phyloP scores from a whole-genome alignment of 2,329 filamentous ascomycete species.

The Nemania bipapillata region DNA sequence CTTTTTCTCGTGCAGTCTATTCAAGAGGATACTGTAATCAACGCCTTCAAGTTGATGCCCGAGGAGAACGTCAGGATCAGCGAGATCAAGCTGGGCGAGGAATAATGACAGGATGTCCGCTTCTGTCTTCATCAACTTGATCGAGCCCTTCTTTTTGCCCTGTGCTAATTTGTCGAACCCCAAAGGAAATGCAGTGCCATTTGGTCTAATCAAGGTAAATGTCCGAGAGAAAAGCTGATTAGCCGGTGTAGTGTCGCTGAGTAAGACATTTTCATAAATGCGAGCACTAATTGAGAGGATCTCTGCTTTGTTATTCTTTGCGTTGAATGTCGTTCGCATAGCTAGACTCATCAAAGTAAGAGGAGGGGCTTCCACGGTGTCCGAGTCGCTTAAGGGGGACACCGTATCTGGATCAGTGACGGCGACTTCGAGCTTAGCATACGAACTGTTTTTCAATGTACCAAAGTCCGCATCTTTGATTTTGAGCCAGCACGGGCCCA shows the following conservation, averaged over 20 bases:
- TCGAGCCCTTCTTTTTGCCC: conserved; percentile 76
- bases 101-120: conserved; percentile 87
- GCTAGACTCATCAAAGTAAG: conserved; percentile 96
- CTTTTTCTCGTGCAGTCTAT: conserved; percentile 86
- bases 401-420: conserved; percentile 82
- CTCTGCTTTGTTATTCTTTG: conserved; percentile 95
- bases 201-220: conserved; percentile 89
- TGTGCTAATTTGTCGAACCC: conserved; percentile 84
- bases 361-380: conserved; percentile 83
- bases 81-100: conserved; percentile 84
- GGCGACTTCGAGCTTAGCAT: conserved; percentile 93
- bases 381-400: conserved; percentile 76
- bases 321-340: conserved; percentile 86
- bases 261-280: conserved; percentile 88
- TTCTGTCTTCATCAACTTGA: conserved; percentile 86
- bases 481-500: conserved; percentile 97
- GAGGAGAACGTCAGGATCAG: conserved; percentile 92
- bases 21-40: conserved; percentile 91
- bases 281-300: conserved; percentile 90
- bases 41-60: conserved; percentile 97
- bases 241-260: conserved; percentile 86
- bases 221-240: conserved; percentile 89
- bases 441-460: conserved; percentile 88
- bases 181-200: conserved; percentile 78
- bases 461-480: conserved; percentile 87